Conservation (phyloP, 306 rosid genomes). For the Canavalia gladiata region DNA sequence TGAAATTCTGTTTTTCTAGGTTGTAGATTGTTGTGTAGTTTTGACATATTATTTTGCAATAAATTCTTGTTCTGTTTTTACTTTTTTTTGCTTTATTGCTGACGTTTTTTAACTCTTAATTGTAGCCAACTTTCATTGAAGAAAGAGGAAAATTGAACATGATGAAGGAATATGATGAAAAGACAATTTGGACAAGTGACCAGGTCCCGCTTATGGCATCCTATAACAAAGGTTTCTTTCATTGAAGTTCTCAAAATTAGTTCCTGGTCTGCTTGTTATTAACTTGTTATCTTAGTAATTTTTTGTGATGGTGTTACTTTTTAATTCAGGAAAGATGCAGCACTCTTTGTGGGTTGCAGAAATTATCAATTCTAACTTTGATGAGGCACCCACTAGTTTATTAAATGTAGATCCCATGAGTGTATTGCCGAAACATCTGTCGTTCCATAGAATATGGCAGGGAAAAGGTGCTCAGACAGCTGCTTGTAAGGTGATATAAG, state of each 20-base stretch:
- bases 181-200: conserved; percentile 97
- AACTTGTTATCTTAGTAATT: conserved; percentile 41
- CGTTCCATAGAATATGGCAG: conserved; percentile 94
- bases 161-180: conserved; percentile 94
- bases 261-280: conserved; percentile 42
- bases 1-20: conserved; percentile 25
- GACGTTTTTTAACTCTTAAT: neutral
- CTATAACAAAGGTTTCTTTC: conserved; percentile 78
- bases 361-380: conserved; percentile 66
- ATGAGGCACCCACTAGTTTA: conserved; percentile 57
- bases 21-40: conserved; percentile 24
- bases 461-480: conserved; percentile 94
- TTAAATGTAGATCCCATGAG: conserved; percentile 71
- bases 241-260: conserved; percentile 32
- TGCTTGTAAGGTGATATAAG: conserved; percentile 77
- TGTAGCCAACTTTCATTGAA: conserved; percentile 78
- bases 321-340: conserved; percentile 91
- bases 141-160: conserved; percentile 86
- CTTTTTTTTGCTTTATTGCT: conserved; percentile 26
- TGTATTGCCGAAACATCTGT: conserved; percentile 67
- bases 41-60: conserved; percentile 35
- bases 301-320: conserved; percentile 38
- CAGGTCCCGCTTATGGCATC: conserved; percentile 95
- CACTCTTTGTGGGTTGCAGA: conserved; percentile 96
- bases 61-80: conserved; percentile 26